Evolutionary conservation across 2,329 filamentous ascomycete genomes (phyloP), one percentile per base, ranked within the genome.

Genomic region (Stachybotrys echinatus): DNA sequence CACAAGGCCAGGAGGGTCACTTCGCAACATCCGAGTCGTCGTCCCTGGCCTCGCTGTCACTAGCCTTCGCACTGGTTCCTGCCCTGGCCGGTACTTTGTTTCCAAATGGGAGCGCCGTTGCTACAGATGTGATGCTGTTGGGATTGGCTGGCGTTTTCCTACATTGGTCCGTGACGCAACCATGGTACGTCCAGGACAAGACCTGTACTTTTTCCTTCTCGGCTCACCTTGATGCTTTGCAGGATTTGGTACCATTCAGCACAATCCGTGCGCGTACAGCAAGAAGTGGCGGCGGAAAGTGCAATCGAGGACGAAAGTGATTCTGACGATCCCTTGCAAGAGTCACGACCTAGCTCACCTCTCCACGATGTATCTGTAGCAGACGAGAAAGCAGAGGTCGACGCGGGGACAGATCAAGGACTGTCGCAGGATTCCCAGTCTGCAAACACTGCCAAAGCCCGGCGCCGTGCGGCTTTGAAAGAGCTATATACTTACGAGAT

Each of bases 141-240:
- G 83, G 80, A 3, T 69, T 97, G 53, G 88, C 89, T 2, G 89
- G 87, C 5, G 79, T 96, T 42, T 95, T 96, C 61, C 74, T 97
- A 54, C 92, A 96, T 65, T 96, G 91, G 89, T 92, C 89, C 45
- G 87, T 96, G 42, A 86, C 89, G 50, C 76, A 94, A 57, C 92
- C 92, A 58, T 97, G 92, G 92, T 92, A 73, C 64, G 79, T 54
- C 21, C 10, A 34, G 27, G 27, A 34, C 14, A 34, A 10, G 14
- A 8, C 27, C 27, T 10, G 27, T 23, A n/a, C 6, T 23, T 23
- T 27, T 20, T 12, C 5, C 19, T 4, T 20, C 8, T 43, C 42
- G 40, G 27, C 39, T 38, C 23, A 34, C 34, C 49, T 34, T 34
- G 12, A 46, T 6, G 19, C 17, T 23, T 37, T 42, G 43, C 46